Evolutionary conservation across 2,329 filamentous ascomycete species (phyloP), one percentile per base, ranked within the genome.

Genomic region (Ophiostoma triangulosporum): DNA sequence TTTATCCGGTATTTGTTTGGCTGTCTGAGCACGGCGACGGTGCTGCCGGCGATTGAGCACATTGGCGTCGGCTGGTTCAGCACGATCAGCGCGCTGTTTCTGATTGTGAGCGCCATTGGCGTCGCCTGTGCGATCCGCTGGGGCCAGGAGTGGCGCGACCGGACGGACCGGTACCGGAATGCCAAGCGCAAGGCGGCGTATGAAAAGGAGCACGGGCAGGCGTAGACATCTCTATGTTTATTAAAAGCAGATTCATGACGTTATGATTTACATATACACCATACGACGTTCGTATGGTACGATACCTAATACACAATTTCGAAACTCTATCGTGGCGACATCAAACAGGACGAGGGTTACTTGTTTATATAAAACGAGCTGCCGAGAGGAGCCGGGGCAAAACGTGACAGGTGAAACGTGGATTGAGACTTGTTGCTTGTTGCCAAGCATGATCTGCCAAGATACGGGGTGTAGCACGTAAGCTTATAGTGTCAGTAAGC

Each of bases 21-120:
- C 1, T 86, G 84, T 11, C 67, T 78, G 4, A 85, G 80, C 0
- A 85, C 81, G 3, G 86, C 84, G 0, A 77, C 80, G 1, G 86
- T 86, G 53, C 70, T 93, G 54, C 88, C 88, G 0, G 84, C 82
- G 1, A 75, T 89, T n/a, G 71, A 88, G 56, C 69, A 66, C 29
- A 83, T 93, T 53, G 87, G 88, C 3, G 81, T 91, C 0, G 88
- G 87, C 0, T 90, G 86, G 84, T 90, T 89, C 64, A 82, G 76
- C 46, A 89, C 86, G 1, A 82, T 89, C 54, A 79, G 74, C 49
- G 76, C 80, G 0, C 53, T 66, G 1, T 84, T 84, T 56, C 62
- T 85, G 49, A 62, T 78, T 1, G 59, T 66, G 3, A 67, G 70
- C 15, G 70, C 77, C 0, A 60, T 62, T 0, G 68, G 67, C 7